Base-by-base conservation (phyloP, 192 early-diverging fungal genomes). In the Backusella sp. region DNA sequence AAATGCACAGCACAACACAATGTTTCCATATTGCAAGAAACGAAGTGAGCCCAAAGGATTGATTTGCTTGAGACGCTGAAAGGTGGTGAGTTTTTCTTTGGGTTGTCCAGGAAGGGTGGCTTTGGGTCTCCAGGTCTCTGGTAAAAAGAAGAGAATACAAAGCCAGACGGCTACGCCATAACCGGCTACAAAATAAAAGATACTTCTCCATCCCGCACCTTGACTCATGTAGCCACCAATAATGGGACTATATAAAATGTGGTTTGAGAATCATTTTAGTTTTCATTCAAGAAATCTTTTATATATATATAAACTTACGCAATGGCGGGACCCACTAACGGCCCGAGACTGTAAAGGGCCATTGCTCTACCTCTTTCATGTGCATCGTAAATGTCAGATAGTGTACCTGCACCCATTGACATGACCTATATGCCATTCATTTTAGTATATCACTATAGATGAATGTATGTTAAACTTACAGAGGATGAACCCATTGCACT, bases 1-100 rank as follows among this genome's bases (percentile, higher is more conserved):
- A 68, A 70, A 77, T 14, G 41, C 3, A 26, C 80, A 70, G 9
- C 73, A 56, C 14, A 83, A 14, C 0, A 73, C 11, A 3, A 83
- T 78, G 52, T 79, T 80, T 17, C 69, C 46, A 68, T 23, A 80
- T 7, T n/a, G 17, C 4, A 83, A 49, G 1, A 77, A 39, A 2
- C 46, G 37, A 6, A 83, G 62, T 19, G 82, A 56, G 11, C 36
- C 21, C 19, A 83, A 19, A 5, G 78, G 82, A 28, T 83, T 83
- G 39, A 79, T 28, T 14, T 34, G 36, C 6, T 44, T 59, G 21
- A 34, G 56, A 1, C 14, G 21, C 6, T 26, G 9, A 2, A 11
- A 2, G 6, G 23, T 28, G 9, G 21, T 3, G 3, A 12, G 4
- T 62, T 59, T 11, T 6, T 46, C 11, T 2, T 2, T 7, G 26